Evolutionary conservation across 805 yeast genomes (phyloP).

Genomic region (Suhomyces pyralidae): DNA sequence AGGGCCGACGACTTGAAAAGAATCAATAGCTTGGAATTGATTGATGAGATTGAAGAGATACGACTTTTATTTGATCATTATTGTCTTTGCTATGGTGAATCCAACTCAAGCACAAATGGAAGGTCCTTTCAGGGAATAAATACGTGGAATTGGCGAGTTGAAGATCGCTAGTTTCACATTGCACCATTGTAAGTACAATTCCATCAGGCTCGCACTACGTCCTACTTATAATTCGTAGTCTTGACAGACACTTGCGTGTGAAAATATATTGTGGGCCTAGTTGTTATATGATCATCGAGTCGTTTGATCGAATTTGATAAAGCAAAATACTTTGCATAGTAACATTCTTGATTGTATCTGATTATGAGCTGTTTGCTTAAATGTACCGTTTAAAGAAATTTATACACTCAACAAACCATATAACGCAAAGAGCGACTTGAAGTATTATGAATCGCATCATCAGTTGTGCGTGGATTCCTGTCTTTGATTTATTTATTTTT

Average conservation of each 20-base stretch:
- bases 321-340: background rate
- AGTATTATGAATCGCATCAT: background rate
- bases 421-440: background rate
- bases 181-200: background rate
- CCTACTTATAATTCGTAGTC: background rate
- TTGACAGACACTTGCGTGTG: background rate
- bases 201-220: background rate
- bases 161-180: background rate
- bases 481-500: background rate
- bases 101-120: background rate
- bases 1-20: slow-evolving; percentile 36
- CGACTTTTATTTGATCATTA: slow-evolving; percentile 61
- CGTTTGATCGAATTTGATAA: background rate
- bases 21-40: slow-evolving; percentile 54
- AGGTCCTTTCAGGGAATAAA: slow-evolving; percentile 5
- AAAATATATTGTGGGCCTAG: background rate
- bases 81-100: slow-evolving; percentile 38
- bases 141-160: slow-evolving; percentile 7
- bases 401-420: background rate
- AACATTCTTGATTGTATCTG: background rate
- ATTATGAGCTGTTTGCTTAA: background rate
- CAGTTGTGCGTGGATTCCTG: background rate
- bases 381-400: background rate
- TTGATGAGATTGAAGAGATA: slow-evolving; percentile 77
- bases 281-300: background rate